phyloP scores from a whole-genome alignment of 345 rosid species.

The Sisymbrium irio region DNA sequence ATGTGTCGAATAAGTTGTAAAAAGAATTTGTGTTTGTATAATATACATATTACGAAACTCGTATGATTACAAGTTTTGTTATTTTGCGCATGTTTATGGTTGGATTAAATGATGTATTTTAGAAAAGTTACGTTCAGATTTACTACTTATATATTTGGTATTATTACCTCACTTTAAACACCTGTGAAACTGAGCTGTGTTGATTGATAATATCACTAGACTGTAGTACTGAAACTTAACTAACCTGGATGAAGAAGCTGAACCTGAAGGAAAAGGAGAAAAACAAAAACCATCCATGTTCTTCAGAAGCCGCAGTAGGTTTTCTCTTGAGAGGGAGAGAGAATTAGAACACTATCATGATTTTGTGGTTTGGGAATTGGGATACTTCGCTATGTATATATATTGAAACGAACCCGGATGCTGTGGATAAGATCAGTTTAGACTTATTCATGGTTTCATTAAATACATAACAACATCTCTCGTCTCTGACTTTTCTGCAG shows the following conservation, averaged over 20 bases:
- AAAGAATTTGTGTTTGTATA: neutral
- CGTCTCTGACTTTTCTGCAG: neutral
- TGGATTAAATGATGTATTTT: neutral
- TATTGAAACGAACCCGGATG: neutral
- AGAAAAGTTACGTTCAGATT: neutral
- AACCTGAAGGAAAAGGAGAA: neutral
- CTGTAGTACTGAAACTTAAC: neutral
- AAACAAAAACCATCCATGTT: neutral
- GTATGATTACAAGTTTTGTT: neutral
- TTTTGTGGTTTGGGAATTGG: neutral
- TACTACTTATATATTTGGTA: neutral
- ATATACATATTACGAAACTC: neutral
- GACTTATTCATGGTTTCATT: neutral
- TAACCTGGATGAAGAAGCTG: constrained; percentile 15
- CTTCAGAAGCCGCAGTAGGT: neutral
- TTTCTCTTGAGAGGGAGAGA: neutral
- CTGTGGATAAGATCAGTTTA: neutral
- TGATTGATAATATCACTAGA: neutral
- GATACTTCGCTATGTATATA: neutral
- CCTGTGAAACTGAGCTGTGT: neutral
- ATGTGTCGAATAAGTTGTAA: neutral
- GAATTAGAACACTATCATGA: neutral
- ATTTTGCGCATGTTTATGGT: neutral
- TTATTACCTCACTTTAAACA: neutral
- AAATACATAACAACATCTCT: neutral